Conservation (phyloP, 805 yeast species). For the Blastobotrys robertii region DNA sequence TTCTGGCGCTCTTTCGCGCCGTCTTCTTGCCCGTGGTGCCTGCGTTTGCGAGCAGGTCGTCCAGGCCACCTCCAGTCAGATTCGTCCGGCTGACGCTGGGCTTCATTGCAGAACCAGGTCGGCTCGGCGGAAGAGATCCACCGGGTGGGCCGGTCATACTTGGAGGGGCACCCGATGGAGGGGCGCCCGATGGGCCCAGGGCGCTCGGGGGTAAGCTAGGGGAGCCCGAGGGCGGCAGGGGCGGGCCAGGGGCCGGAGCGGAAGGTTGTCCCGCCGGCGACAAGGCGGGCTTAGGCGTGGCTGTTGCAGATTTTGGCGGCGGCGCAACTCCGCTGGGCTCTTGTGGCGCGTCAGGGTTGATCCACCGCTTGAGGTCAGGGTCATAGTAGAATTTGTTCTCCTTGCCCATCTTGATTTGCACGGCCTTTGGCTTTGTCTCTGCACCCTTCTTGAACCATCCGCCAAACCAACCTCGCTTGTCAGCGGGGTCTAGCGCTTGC, state of each 20-base stretch:
- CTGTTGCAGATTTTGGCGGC: conserved; percentile 33
- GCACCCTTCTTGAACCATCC: conserved; percentile 30
- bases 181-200: conserved; percentile 19
- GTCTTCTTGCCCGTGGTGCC: conserved; percentile 31
- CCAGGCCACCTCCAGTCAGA: conserved; percentile 33
- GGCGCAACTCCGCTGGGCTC: conserved; percentile 63
- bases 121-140: conserved; percentile 8
- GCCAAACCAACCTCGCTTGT: conserved; percentile 34
- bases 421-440: conserved; percentile 62
- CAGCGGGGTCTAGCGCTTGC: conserved; percentile 18
- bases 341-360: conserved; percentile 46
- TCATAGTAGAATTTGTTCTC: conserved; percentile 67
- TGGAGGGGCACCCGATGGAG: conserved; percentile 4
- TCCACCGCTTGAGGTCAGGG: conserved; percentile 79
- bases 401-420: conserved; percentile 80
- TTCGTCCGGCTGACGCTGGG: too few relatives aligned
- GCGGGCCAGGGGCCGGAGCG: conserved; percentile 13
- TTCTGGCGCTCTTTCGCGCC: conserved; percentile 44
- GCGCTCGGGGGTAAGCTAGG: conserved; percentile 22
- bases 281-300: conserved; percentile 3
- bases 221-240: conserved; percentile 3
- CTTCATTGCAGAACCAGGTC: too few relatives aligned
- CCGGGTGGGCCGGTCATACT: neutral
- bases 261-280: conserved; percentile 9
- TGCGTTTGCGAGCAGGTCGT: conserved; percentile 35